Evolutionary conservation across 768 basidiomycete species (phyloP), one percentile per base, ranked within the genome.

Genomic region (Tephrocybe sp.): DNA sequence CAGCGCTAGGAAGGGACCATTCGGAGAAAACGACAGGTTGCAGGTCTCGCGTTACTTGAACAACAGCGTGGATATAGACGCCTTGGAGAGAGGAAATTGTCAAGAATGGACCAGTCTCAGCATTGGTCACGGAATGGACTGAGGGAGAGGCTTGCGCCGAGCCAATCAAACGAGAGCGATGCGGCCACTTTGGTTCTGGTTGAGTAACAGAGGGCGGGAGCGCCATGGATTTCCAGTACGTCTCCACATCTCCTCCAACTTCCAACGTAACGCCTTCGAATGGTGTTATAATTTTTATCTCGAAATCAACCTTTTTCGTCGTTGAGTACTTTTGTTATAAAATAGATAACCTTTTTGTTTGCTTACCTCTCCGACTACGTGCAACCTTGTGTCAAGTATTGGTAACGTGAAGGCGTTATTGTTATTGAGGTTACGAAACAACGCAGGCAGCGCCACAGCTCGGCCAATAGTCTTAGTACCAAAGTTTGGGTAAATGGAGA

Each of bases 401-500:
- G 97, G 93, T 16, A 92, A 69, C 8, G 76, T 75, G 60, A 82
- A 82, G 3, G 72, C 70, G 49, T 80, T 73, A 56, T 72, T 77
- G 49, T 78, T 79, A 54, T 73, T 73, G 40, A 84, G 72, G 40
- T 79, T 73, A 23, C 68, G 61, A 61, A 97, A 89, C 43, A 88
- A 72, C 0, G 82, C 82, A 2, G 94, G 86, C 20, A 93, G 75
- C 11, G 91, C 89, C 39, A 95, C 83, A 13, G 93, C 95, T 56
- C 93, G 84, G 11, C 96, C 97, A 54, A 99, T 91, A 14, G 94
- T 92, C 69, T 92, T 96, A 13, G 92, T 94, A 13, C 97, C 97
- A 70, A 98, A 98, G 59, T 91, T 96, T 11, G 97, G 97, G 71
- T 95, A 98, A 26, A 98, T 74, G 17, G 96, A 97, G 64, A 98